A percentile compares a stretch with the other conserved stretches of the same genome.
Conservation (phyloP, 2,329 filamentous ascomycete genomes). For the Fusarium nygamai region DNA sequence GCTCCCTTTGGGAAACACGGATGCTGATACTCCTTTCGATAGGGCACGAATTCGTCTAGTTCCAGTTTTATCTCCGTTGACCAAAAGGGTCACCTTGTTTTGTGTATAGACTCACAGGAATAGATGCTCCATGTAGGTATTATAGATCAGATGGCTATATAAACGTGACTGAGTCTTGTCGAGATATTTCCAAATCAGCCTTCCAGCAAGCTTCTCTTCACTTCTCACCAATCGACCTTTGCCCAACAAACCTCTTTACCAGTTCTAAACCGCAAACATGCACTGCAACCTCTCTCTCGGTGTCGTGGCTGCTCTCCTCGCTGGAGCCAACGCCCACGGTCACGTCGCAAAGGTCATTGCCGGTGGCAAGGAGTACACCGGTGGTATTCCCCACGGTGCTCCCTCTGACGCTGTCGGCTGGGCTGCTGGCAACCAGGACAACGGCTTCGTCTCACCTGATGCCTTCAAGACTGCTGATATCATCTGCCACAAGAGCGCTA, state of each 20-base stretch:
- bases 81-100: constrained; percentile 16
- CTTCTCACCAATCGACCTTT: not conserved
- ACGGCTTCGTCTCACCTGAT: constrained; percentile 59
- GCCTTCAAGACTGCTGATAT: constrained; percentile 54
- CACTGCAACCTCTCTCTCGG: constrained; percentile 20
- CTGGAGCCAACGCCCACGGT: constrained; percentile 44
- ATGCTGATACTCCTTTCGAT: constrained; percentile 23
- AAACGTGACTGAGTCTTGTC: not conserved
- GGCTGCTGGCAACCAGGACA: constrained; percentile 50
- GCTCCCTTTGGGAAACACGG: constrained; percentile 17
- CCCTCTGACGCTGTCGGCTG: constrained; percentile 48
- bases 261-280: constrained; percentile 8
- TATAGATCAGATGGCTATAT: constrained; percentile 3
- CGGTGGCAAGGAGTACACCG: constrained; percentile 45
- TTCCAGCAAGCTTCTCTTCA: constrained; percentile 5
- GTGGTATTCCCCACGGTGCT: constrained; percentile 43
- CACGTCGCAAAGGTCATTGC: constrained; percentile 42
- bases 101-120: constrained; percentile 1
- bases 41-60: constrained; percentile 17
- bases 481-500: constrained; percentile 58
- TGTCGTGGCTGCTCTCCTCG: constrained; percentile 38
- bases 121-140: not conserved
- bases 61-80: constrained; percentile 27
- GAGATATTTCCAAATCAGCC: not conserved
- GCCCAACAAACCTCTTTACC: not conserved